Evolutionary conservation across 352 stramenopile species (phyloP).

Genomic region (Saprolegnia diclina): DNA sequence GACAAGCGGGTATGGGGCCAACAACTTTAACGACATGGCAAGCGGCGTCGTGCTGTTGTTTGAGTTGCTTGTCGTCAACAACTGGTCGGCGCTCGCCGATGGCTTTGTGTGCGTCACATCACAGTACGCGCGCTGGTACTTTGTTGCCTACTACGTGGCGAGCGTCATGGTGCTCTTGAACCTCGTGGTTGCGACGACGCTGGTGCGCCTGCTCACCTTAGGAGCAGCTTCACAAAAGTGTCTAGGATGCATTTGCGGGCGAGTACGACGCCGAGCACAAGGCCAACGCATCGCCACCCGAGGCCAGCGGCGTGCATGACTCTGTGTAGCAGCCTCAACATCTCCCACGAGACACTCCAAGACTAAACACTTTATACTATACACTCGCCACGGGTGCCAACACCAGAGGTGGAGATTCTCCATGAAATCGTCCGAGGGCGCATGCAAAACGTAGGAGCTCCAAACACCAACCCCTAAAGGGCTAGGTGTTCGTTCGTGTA

Average conservation of each 20-base stretch:
- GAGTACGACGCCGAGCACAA: background rate
- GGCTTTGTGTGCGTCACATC: slow-evolving; percentile 43
- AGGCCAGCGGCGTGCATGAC: too few relatives aligned
- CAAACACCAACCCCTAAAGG: too few relatives aligned
- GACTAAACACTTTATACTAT: too few relatives aligned
- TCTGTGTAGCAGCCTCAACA: too few relatives aligned
- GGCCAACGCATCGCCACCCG: too few relatives aligned
- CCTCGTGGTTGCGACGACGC: slow-evolving; percentile 44
- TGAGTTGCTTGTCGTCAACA: slow-evolving; percentile 65
- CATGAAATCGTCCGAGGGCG: too few relatives aligned
- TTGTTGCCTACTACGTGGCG: slow-evolving; percentile 62
- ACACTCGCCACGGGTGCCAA: too few relatives aligned
- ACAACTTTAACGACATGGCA: slow-evolving; percentile 76
- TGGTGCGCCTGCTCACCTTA: background rate
- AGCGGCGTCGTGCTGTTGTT: slow-evolving; percentile 53
- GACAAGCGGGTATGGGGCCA: slow-evolving; percentile 40
- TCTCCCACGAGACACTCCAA: too few relatives aligned
- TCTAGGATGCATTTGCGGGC: background rate
- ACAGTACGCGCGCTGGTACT: slow-evolving; percentile 53
- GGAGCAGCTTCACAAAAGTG: background rate
- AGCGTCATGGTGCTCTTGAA: slow-evolving; percentile 61
- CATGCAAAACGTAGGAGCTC: too few relatives aligned
- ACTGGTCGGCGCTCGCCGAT: slow-evolving; percentile 66
- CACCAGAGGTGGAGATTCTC: too few relatives aligned
- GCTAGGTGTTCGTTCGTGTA: too few relatives aligned